A percentile compares a stretch with the other conserved stretches of the same genome.
Evolutionary conservation across 306 rosid species (phyloP).

Genomic region (Quillaja saponaria): DNA sequence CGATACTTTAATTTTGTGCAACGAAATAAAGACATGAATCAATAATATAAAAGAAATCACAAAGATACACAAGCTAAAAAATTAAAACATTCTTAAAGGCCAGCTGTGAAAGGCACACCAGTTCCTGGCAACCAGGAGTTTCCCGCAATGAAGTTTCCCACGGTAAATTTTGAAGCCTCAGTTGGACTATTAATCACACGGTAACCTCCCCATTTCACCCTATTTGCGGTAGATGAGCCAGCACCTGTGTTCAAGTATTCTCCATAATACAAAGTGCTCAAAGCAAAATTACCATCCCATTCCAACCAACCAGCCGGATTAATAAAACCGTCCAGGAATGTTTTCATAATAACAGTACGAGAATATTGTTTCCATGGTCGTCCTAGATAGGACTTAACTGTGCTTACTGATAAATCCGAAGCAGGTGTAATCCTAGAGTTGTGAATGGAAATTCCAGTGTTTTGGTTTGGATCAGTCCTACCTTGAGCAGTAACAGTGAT

Average conservation of each 20-base stretch:
- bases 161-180: constrained; percentile 65
- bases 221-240: constrained; percentile 53
- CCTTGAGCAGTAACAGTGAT: constrained; percentile 73
- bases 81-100: constrained; percentile 34
- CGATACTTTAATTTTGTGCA: too few relatives aligned
- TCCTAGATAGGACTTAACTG: constrained; percentile 51
- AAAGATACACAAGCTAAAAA: too few relatives aligned
- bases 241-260: constrained; percentile 68
- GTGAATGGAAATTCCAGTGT: constrained; percentile 69
- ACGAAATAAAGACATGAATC: constrained; percentile 9
- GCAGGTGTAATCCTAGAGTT: constrained; percentile 45
- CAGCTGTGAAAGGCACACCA: constrained; percentile 61
- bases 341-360: constrained; percentile 55
- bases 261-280: constrained; percentile 59
- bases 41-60: constrained; percentile 8
- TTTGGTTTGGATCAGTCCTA: constrained; percentile 61
- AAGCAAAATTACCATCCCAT: constrained; percentile 70
- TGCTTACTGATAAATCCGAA: constrained; percentile 34
- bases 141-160: constrained; percentile 63
- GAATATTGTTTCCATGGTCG: constrained; percentile 72
- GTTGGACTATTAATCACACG: constrained; percentile 62
- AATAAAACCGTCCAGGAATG: constrained; percentile 51
- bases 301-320: constrained; percentile 62
- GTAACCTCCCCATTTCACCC: constrained; percentile 73
- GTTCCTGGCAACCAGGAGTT: constrained; percentile 61